Evolutionary conservation across 2,329 filamentous ascomycete genomes (phyloP), one percentile per base, ranked within the genome.

Genomic region (Colletotrichum graminicola): DNA sequence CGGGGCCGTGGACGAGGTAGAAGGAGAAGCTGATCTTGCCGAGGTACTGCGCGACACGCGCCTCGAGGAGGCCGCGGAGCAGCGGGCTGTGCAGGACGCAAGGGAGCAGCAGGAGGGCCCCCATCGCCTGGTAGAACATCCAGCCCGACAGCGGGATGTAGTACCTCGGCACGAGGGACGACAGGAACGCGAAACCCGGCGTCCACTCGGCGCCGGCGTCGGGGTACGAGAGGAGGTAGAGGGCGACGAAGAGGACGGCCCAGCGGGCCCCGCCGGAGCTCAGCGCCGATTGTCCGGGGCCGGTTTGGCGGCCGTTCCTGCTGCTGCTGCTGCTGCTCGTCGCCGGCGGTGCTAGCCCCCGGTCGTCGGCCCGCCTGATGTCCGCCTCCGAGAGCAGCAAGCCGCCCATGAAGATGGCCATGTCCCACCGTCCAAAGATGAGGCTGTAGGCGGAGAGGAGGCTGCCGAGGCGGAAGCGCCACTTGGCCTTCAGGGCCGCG

Each of bases 1-100:
- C 76, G 3, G 77, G 76, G 2, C 76, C 76, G 54, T 83, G 82
- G 6, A 83, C 76, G 5, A 83, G 80, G 68, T 83, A 83, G n/a
- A 83, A 74, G 1, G 81, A 82, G 76, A 83, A 83, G 71, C 81
- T 83, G 68, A 83, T 76, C 57, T 76, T 78, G 16, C 82, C 82
- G 0, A 83, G 76, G 57, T 83, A 82, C 68, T 83, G 82, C 14
- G 81, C 75, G 7, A 77, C 41, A 0, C 68, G 73, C 6, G 75
- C 74, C 61, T 83, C 81, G 3, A 83, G 75, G 8, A 80, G 1
- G 2, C 67, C 52, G 41, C 76, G 69, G 10, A 82, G 75, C 1
- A 74, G 55, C 0, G 77, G 76, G 41, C 78, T 82, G 45, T 79
- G 79, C 10, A 83, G 65, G 26, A 82, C 75, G 45, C 80, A 82